Evolutionary conservation across 208 protist species (phyloP), one percentile per base, ranked within the genome.

Genomic region (Acanthamoeba polyphaga): DNA sequence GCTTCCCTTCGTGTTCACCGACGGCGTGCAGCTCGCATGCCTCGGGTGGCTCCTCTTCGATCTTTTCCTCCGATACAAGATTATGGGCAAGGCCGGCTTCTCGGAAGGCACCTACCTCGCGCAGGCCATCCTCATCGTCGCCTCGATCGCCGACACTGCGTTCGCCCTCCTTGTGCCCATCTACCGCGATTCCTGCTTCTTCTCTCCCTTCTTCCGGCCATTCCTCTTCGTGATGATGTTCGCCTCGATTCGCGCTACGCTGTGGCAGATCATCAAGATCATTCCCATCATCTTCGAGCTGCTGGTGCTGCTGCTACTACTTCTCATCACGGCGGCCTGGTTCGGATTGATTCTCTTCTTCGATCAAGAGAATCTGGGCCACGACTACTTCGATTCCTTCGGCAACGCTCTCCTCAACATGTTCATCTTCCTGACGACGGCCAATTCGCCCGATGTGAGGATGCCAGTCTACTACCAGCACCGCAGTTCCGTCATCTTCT

Each of bases 251-350:
- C 76, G 76, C 34, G 29, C 15, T 43, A 85, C 76, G 12, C 24
- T 85, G 76, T 85, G 76, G 76, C 76, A 85, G 43, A 85, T 85
- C 46, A 85, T 85, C 76, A 85, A 85, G 76, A 85, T 85, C 46
- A 85, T 85, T 22, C 76, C 76, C 29, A 85, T 85, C 12, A 85
- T 85, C 76, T 85, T 85, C 49, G 76, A 85, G 76, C 76, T 85
- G 38, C 76, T 85, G 19, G 76, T 85, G 76, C 43, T 85, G 24
- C 76, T 85, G 19, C 34, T 85, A 10, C 76, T 85, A 13, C 46
- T 85, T 17, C 76, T 85, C 43, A 85, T 85, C 43, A 85, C 76
- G 13, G 76, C 76, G 3, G 76, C 76, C 5, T 85, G 76, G 76
- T 85, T 85, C 76, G 76, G 76, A 8, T 58, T 85, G 38, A 85